A percentile compares a stretch with the other conserved stretches of the same genome.
phyloP scores from a whole-genome alignment of 768 basidiomycete genomes.

The Boletellus ananas region DNA sequence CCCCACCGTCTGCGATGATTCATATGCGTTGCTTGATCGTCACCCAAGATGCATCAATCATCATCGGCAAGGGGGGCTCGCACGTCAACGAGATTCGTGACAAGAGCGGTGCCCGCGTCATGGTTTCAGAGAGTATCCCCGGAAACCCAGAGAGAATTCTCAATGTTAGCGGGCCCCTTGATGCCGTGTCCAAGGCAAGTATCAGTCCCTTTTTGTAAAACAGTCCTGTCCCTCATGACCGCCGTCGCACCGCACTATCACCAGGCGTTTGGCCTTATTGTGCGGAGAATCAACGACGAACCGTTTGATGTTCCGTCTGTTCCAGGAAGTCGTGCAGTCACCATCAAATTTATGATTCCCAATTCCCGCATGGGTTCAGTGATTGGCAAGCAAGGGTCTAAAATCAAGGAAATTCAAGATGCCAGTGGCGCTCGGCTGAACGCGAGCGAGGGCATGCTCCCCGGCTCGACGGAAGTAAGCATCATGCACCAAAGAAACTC shows the following conservation, averaged over 20 bases:
- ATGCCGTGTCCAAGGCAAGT: conserved; percentile 95
- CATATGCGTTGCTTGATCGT: conserved; percentile 98
- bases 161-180: conserved; percentile 92
- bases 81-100: conserved; percentile 99
- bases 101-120: conserved; percentile 93
- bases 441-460: conserved; percentile 97
- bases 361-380: conserved; percentile 99
- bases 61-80: conserved; percentile 92
- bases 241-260: not conserved
- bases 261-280: conserved; percentile 97
- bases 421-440: conserved; percentile 95
- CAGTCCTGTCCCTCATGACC: not conserved
- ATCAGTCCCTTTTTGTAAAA: not conserved
- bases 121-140: conserved; percentile 97
- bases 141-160: conserved; percentile 99
- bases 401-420: conserved; percentile 99
- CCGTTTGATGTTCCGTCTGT: conserved; percentile 97
- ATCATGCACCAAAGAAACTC: not conserved
- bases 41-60: conserved; percentile 98
- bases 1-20: conserved; percentile 77
- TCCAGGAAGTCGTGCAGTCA: conserved; percentile 96
- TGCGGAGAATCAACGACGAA: conserved; percentile 97
- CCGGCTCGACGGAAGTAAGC: conserved; percentile 96
- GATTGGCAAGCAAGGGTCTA: conserved; percentile 95
- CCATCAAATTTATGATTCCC: conserved; percentile 99